A percentile compares a stretch with the other conserved stretches of the same genome.
These are phyloP conservation scores for Isabelozyma gotoi DNA, from an alignment of 805 yeast species.

Conservation along the genomic window DNA sequence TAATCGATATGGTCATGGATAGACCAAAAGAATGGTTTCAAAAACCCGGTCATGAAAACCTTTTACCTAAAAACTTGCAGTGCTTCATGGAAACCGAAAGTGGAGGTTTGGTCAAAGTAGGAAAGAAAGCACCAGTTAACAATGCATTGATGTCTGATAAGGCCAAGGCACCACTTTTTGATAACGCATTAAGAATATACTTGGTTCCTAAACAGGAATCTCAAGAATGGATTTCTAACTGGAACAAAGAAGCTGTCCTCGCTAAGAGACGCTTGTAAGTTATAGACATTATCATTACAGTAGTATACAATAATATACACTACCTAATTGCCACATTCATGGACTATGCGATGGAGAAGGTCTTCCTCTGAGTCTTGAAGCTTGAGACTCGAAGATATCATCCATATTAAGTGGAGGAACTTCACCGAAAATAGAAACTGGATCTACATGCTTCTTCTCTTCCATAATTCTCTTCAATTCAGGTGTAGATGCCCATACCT, in stretches of 20 bases:
- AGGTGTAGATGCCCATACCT: conserved; percentile 41
- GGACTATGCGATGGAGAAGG: conserved; percentile 44
- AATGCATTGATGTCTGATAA: conserved; percentile 59
- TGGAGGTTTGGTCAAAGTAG: conserved; percentile 86
- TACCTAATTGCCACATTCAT: not conserved
- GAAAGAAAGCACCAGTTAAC: conserved; percentile 69
- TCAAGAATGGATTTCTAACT: conserved; percentile 59
- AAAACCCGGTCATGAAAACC: conserved; percentile 59
- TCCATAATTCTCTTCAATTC: conserved; percentile 26
- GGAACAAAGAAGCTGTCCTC: conserved; percentile 65
- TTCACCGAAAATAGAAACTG: conserved; percentile 71
- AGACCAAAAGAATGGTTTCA: conserved; percentile 72
- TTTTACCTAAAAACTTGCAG: conserved; percentile 58
- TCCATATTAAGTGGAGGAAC: conserved; percentile 68
- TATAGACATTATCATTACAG: not conserved
- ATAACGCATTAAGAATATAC: conserved; percentile 66
- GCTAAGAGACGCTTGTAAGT: conserved; percentile 29
- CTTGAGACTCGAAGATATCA: conserved; percentile 58
- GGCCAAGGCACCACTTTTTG: conserved; percentile 76
- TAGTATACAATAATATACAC: not conserved
- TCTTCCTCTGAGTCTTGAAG: conserved; percentile 53
- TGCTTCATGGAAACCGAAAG: conserved; percentile 77
- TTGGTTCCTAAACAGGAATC: conserved; percentile 75
- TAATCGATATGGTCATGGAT: conserved; percentile 55
- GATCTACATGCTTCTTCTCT: conserved; percentile 47